Base-by-base conservation (phyloP, 2,329 filamentous ascomycete genomes). In the Curvularia sp. region DNA sequence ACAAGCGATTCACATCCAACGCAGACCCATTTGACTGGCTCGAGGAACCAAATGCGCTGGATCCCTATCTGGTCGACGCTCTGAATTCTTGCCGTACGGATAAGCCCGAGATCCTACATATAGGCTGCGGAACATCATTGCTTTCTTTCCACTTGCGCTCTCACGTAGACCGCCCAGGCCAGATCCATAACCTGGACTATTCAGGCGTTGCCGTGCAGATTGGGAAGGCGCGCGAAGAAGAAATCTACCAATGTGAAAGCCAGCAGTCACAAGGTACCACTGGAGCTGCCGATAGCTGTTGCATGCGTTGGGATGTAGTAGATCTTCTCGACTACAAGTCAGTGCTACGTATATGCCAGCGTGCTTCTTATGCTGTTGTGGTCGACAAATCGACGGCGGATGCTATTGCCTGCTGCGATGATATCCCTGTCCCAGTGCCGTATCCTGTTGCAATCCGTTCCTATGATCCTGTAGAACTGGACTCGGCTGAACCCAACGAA, bases 301-400 rank as follows among this genome's bases (percentile, higher is more conserved):
- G 46, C 20, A 58, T 77, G 73, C 71, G 66, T 26, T 78, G 76
- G 76, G 65, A 69, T 18, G 58, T 69, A 5, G 71, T 68, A 7
- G 65, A 78, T 51, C 67, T 78, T 1, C 75, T 80, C 15, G 75
- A 76, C 31, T 64, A 72, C 43, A 60, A 57, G 13, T 76, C 76
- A 10, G 50, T 75, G 3, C 64, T 75, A 22, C 39, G 57, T 15
- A 60, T 49, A 20, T 73, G 70, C 58, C 53, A 62, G 15, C 61
- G 58, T 4, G 51, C 54, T n/a, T 49, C 63, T 9, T 77, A 77
- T 58, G 71, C 68, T n/a, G 33, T 76, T 24, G 60, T 78, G 22
- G 65, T 78, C 10, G 76, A 78, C 52, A 78, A 78, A 50, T 76
- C 73, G 7, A 77, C 75, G 5, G 73, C 70, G n/a, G 76, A 78